Evolutionary conservation across 2,329 filamentous ascomycete genomes (phyloP).

Genomic region (Penicillium thymicola): DNA sequence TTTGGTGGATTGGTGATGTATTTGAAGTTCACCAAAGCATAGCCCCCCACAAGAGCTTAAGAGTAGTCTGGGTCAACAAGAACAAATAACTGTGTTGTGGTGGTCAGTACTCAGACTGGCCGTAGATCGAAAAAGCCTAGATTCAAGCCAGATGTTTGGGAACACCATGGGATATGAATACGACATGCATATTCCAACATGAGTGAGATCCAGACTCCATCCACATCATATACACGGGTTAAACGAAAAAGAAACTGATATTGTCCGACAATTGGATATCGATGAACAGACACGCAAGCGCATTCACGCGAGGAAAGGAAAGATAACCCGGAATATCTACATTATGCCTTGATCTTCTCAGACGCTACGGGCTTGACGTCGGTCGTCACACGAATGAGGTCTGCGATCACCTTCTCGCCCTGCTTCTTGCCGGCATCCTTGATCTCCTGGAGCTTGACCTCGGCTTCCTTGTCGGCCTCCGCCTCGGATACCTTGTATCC

Average conservation of each 20-base stretch:
- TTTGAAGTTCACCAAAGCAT: background rate
- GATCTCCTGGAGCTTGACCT: constrained; percentile 78
- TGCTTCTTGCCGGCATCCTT: constrained; percentile 74
- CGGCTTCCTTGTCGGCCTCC: constrained; percentile 75
- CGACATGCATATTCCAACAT: too few species aligned
- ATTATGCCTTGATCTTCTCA: constrained; percentile 43
- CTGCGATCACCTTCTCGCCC: constrained; percentile 74
- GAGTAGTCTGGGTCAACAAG: background rate
- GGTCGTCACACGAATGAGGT: constrained; percentile 80
- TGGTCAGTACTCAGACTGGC: background rate
- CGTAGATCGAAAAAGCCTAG: background rate
- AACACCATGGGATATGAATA: background rate
- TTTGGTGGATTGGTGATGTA: background rate
- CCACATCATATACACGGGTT: background rate
- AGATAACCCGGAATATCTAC: constrained; percentile 11
- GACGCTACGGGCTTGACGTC: constrained; percentile 73
- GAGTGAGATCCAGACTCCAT: background rate
- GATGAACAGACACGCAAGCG: constrained; percentile 23
- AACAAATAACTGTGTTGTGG: background rate
- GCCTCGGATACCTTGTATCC: constrained; percentile 82
- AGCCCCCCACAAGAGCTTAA: background rate
- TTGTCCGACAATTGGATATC: constrained; percentile 24
- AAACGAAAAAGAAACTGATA: constrained; percentile 13
- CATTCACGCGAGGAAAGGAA: constrained; percentile 18
- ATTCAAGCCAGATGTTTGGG: background rate